Evolutionary conservation across 1,139 yeast species (phyloP), one percentile per base, ranked within the genome.

Genomic region (Zygosaccharomyces sapae): DNA sequence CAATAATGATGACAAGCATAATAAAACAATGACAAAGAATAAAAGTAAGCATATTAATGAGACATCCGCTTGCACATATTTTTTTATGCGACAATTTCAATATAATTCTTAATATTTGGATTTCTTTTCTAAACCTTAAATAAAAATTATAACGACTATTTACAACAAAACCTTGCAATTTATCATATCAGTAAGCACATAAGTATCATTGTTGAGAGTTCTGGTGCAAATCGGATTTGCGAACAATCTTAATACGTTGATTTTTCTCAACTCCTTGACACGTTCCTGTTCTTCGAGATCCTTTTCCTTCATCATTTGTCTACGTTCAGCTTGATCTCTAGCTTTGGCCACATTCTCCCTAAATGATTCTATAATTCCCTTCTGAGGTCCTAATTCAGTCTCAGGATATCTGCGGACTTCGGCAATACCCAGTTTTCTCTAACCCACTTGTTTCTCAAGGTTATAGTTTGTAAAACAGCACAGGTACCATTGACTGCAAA

Each of bases 401-500:
- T 70, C 70, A 47, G 74, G 69, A 13, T 81, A 78, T 37, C 71
- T 70, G 25, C 77, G 79, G 53, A 86, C 72, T 24, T 86, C 85
- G 9, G 92, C 82, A 63, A 90, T 73, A 10, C 81, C 79, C 18
- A 79, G 68, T 70, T 51, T 42, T 70, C 72, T 66, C 97, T 79
- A 62, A 86, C 78, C 48, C 68, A 57, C 42, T 75, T 69, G 54
- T 74, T 77, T 62, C 83, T 81, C 60, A 92, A 74, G 13, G 85
- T 58, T 42, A 77, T 62, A 9, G 92, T 79, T 70, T 90, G 97
- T 12, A 79, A 50, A 46, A 86, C 77, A 0, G 96, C 86, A 55
- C 80, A 78, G 9, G 81, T 58, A 47, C 96, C 87, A 65, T 88
- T 88, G 37, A 85, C 80, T 5, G 94, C 83, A 67, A 92, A 87